These are phyloP conservation scores for Venturia asperata DNA, from an alignment of 2,329 filamentous ascomycete species.

Conservation along the genomic window DNA sequence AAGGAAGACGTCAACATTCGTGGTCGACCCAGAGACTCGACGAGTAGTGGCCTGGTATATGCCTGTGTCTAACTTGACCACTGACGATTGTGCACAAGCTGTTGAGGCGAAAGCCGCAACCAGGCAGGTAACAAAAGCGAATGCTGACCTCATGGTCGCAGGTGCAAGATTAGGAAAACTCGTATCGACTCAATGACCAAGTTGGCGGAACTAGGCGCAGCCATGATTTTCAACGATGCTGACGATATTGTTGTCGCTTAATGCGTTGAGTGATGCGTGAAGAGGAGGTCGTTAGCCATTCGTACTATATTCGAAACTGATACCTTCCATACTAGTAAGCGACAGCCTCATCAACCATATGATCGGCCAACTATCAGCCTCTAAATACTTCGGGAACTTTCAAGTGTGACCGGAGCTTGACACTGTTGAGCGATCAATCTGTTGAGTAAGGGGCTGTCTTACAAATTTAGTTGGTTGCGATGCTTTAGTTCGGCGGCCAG, in stretches of 20 bases:
- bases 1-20: conserved; percentile 9
- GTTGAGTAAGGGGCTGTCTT: no score
- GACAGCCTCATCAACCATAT: neutral
- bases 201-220: neutral
- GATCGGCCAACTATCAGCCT: neutral
- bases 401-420: no score
- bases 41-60: neutral
- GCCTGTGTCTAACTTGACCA: conserved; percentile 4
- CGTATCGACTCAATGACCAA: neutral
- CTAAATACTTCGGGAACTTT: neutral
- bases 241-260: neutral
- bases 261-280: neutral
- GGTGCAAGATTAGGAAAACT: neutral
- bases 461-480: no score
- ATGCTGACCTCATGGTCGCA: neutral
- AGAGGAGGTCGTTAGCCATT: neutral
- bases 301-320: neutral
- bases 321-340: neutral
- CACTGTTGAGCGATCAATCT: no score
- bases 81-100: neutral
- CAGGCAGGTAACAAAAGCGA: neutral
- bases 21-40: neutral
- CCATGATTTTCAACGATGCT: neutral
- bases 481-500: no score
- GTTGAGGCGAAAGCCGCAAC: neutral